phyloP scores from a whole-genome alignment of 257 asterid genomes.

The Phtheirospermum japonicum region DNA sequence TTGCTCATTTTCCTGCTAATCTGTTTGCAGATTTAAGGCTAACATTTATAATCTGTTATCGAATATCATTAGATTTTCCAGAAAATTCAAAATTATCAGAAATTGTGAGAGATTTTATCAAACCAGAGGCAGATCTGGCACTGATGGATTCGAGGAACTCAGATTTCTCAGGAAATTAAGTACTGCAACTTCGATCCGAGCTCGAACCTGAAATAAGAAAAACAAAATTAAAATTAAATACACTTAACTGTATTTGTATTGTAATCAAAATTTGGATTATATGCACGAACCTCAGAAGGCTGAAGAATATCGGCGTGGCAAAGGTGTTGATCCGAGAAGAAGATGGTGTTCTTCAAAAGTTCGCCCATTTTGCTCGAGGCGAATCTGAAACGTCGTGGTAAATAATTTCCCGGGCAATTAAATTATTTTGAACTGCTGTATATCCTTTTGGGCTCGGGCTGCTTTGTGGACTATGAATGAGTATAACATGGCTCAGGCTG shows the following conservation, averaged over 20 bases:
- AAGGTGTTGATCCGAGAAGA: constrained; percentile 78
- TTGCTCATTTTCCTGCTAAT: constrained; percentile 66
- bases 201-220: constrained; percentile 60
- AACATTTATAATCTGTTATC: neutral
- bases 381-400: neutral
- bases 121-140: constrained; percentile 81
- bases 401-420: constrained; percentile 13
- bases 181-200: constrained; percentile 84
- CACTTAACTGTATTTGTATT: no score
- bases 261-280: neutral
- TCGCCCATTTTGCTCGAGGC: constrained; percentile 50
- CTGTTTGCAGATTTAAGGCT: constrained; percentile 34
- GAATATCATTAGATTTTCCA: neutral
- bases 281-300: constrained; percentile 49
- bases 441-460: constrained; percentile 14
- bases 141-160: constrained; percentile 53
- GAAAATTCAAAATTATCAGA: neutral
- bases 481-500: no score
- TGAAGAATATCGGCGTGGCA: constrained; percentile 77
- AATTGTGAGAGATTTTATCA: neutral
- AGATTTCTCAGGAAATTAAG: constrained; percentile 71
- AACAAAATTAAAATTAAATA: neutral
- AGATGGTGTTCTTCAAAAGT: constrained; percentile 59
- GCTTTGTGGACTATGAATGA: constrained; percentile 7
- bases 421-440: neutral